Evolutionary conservation across 2,329 filamentous ascomycete genomes (phyloP), one percentile per base, ranked within the genome.

Genomic region (Botrytis tulipae): DNA sequence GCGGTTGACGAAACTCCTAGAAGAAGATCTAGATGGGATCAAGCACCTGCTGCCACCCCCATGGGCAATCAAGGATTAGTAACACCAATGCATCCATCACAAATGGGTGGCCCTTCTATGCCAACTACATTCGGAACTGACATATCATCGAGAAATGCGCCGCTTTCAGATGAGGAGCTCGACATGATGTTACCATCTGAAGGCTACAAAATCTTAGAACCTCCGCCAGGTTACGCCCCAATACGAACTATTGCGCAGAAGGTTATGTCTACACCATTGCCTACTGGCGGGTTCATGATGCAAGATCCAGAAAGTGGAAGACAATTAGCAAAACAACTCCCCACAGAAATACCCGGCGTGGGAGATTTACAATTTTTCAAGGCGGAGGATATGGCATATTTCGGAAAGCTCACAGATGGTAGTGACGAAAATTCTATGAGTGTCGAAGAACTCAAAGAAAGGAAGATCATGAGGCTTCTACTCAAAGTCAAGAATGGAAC

Each of bases 401-500:
- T 99, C 80, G 95, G 95, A 74, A 98, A 99, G 85, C 89, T 99
- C 59, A 95, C 97, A 35, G 96, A 99, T 81, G 94, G 93, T 54
- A 92, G 92, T 40, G 94, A 98, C 78, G 96, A 99, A 84, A 97
- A 95, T 78, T 88, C 90, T 35, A 89, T 99, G 84, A 95, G 91
- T 32, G 94, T 99, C 16, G 96, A 99, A 67, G 95, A 99, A 80
- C 85, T 99, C 70, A 98, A 99, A 83, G 95, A 99, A 84, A 89
- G 96, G 75, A 99, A 99, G 84, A 99, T 99, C 81, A 98, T 99
- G 96, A 89, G 96, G 77, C 85, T 99, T 72, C 86, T 99, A 63
- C 87, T 99, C 73, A 99, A 99, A 84, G 95, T 99, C 86, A 99
- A 99, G 88, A 99, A 99, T 82, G 96, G 96, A 80, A 98, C 96